Evolutionary conservation across 768 basidiomycete genomes (phyloP).

Genomic region (Mycena leptocephala): DNA sequence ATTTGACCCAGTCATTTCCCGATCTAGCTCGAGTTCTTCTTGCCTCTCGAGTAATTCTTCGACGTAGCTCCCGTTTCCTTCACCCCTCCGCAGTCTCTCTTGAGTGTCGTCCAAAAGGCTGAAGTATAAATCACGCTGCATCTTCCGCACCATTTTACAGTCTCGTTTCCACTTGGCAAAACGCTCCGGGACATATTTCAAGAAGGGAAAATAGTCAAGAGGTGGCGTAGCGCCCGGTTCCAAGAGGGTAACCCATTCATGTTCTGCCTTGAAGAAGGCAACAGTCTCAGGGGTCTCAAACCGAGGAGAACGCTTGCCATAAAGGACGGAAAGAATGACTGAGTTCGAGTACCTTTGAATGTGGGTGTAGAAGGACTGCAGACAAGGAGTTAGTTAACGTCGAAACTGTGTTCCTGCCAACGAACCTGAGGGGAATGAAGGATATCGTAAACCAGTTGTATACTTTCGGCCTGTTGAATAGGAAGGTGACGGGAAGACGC

Average conservation of each 20-base stretch:
- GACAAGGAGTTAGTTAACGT: neutral
- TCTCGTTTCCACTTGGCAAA: constrained; percentile 54
- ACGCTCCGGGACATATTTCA: constrained; percentile 51
- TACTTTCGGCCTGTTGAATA: constrained; percentile 39
- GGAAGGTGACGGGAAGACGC: constrained; percentile 39
- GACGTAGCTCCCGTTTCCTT: constrained; percentile 49
- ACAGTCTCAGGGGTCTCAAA: constrained; percentile 41
- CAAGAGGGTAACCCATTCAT: constrained; percentile 43
- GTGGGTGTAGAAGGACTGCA: constrained; percentile 48
- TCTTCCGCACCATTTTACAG: constrained; percentile 31
- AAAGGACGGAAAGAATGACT: constrained; percentile 48
- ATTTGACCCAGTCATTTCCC: constrained; percentile 20
- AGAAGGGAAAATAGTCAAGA: constrained; percentile 51
- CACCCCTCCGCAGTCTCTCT: constrained; percentile 41
- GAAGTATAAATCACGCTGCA: constrained; percentile 50
- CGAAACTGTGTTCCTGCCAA: too few species aligned
- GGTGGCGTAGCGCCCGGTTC: constrained; percentile 56
- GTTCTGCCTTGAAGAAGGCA: constrained; percentile 46
- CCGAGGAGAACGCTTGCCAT: constrained; percentile 49
- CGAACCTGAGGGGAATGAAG: constrained; percentile 13
- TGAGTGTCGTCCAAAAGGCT: constrained; percentile 45
- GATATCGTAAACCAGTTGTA: constrained; percentile 18
- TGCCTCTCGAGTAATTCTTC: constrained; percentile 47
- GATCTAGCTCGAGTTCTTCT: constrained; percentile 19
- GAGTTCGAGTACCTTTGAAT: constrained; percentile 50